phyloP scores from a whole-genome alignment of 2,329 filamentous ascomycete genomes.

The Neopestalotiopsis sp. region DNA sequence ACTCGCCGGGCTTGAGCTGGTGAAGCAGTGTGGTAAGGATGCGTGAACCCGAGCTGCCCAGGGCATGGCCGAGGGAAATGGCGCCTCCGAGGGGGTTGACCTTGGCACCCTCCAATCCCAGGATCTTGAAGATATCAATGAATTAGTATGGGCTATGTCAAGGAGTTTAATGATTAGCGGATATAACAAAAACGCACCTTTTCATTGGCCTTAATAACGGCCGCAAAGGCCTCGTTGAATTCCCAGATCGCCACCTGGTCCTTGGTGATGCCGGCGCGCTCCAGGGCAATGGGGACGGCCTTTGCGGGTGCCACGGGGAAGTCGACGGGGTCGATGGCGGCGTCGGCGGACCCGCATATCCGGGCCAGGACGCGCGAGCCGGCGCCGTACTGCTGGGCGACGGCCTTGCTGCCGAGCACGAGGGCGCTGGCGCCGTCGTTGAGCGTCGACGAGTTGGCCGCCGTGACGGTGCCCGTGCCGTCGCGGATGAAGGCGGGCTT shows the following conservation, averaged over 20 bases:
- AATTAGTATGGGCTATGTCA: not conserved
- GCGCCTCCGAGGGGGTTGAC: slow-evolving; percentile 91
- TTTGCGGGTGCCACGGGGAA: slow-evolving; percentile 93
- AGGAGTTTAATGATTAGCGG: slow-evolving; percentile 6
- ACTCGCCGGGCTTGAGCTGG: slow-evolving; percentile 89
- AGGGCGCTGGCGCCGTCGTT: slow-evolving; percentile 94
- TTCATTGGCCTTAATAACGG: slow-evolving; percentile 92
- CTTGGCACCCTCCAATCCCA: slow-evolving; percentile 77
- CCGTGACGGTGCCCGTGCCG: slow-evolving; percentile 88
- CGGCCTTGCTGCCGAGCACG: slow-evolving; percentile 79
- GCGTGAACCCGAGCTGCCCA: slow-evolving; percentile 91
- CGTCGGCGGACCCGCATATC: slow-evolving; percentile 86
- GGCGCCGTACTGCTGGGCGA: slow-evolving; percentile 80
- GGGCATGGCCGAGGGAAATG: slow-evolving; percentile 88
- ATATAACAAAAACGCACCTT: slow-evolving; percentile 59
- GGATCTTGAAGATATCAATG: slow-evolving; percentile 60
- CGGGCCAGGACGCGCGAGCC: slow-evolving; percentile 84
- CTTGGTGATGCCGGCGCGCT: slow-evolving; percentile 87
- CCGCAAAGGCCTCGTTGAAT: slow-evolving; percentile 98
- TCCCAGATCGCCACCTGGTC: slow-evolving; percentile 95
- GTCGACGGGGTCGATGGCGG: slow-evolving; percentile 87
- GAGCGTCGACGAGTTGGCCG: slow-evolving; percentile 90
- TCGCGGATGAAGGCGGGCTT: slow-evolving; percentile 91
- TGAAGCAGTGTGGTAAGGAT: slow-evolving; percentile 91
- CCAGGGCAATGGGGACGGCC: slow-evolving; percentile 87